Evolutionary conservation across 169 alveolate genomes (phyloP).

Genomic region (Eimeria praecox): DNA sequence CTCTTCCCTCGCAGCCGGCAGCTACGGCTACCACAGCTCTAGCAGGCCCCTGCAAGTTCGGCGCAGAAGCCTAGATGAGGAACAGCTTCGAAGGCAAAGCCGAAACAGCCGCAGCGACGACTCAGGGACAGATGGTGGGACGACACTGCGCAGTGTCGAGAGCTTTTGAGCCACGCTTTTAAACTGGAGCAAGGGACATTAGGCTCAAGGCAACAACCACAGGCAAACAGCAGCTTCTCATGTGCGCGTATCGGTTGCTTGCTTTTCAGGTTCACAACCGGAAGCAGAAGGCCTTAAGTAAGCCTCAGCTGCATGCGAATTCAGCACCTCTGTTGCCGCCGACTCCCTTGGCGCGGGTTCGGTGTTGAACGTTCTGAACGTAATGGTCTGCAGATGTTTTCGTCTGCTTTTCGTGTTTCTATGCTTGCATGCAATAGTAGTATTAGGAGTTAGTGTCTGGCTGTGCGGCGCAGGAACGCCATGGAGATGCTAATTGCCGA

Average conservation of each 20-base stretch:
- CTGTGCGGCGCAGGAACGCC: slow-evolving; percentile 14
- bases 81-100: slow-evolving; percentile 33
- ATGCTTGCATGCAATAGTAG: not conserved
- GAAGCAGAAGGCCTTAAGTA: slow-evolving; percentile 66
- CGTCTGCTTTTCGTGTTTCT: not conserved
- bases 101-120: not conserved
- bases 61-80: slow-evolving; percentile 24
- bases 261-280: slow-evolving; percentile 35
- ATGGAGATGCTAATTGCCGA: slow-evolving; percentile 66
- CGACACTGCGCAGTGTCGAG: not conserved
- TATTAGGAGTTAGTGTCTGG: not conserved
- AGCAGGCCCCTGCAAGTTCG: slow-evolving; percentile 11
- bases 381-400: not conserved
- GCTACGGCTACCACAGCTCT: slow-evolving; percentile 18
- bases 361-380: not conserved
- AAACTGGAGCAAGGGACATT: not conserved
- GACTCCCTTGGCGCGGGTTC: not conserved
- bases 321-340: not conserved
- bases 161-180: not conserved
- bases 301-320: not conserved
- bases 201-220: not conserved
- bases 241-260: not conserved
- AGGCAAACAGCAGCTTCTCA: not conserved
- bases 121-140: slow-evolving; percentile 64
- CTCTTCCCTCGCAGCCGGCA: slow-evolving; percentile 51